Percentiles rank a stretch among this genome's conserved stretches.
These are phyloP conservation scores for Colletotrichum euphorbiae DNA, from an alignment of 2,329 filamentous ascomycete genomes.

Conservation along the genomic window DNA sequence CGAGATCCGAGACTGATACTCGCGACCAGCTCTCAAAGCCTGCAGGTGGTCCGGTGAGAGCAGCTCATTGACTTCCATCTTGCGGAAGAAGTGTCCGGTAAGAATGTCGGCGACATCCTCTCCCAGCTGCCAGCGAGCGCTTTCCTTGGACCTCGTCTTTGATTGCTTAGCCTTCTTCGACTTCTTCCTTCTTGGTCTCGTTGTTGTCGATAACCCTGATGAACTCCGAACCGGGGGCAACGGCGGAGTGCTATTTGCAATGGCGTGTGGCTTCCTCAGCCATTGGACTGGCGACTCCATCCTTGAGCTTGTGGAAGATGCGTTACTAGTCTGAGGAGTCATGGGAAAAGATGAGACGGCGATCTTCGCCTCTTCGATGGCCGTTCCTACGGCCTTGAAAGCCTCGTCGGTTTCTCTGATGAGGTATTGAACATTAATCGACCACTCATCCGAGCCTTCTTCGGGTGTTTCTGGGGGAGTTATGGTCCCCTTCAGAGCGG, in stretches of 20 bases:
- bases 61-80: conserved; percentile 70
- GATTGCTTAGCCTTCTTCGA: conserved; percentile 50
- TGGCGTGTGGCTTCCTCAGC: conserved; percentile 41
- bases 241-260: conserved; percentile 41
- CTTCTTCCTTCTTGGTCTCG: conserved; percentile 55
- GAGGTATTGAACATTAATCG: conserved; percentile 57
- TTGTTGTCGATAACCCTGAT: conserved; percentile 47
- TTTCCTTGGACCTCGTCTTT: conserved; percentile 45
- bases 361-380: conserved; percentile 53
- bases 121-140: conserved; percentile 63
- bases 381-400: conserved; percentile 58
- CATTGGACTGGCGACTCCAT: conserved; percentile 12
- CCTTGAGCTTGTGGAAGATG: conserved; percentile 37
- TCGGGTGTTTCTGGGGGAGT: conserved; percentile 22
- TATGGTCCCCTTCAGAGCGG: conserved; percentile 13
- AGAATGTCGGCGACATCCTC: conserved; percentile 70
- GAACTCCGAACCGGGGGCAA: conserved; percentile 45
- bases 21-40: conserved; percentile 43
- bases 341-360: conserved; percentile 41
- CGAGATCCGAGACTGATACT: conserved; percentile 47
- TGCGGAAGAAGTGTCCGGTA: conserved; percentile 64
- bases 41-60: conserved; percentile 60
- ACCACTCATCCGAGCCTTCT: conserved; percentile 43
- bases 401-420: conserved; percentile 63
- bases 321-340: background rate